Evolutionary conservation across 805 yeast species (phyloP), one percentile per base, ranked within the genome.

Genomic region (Tetrapisispora nanseiensis): DNA sequence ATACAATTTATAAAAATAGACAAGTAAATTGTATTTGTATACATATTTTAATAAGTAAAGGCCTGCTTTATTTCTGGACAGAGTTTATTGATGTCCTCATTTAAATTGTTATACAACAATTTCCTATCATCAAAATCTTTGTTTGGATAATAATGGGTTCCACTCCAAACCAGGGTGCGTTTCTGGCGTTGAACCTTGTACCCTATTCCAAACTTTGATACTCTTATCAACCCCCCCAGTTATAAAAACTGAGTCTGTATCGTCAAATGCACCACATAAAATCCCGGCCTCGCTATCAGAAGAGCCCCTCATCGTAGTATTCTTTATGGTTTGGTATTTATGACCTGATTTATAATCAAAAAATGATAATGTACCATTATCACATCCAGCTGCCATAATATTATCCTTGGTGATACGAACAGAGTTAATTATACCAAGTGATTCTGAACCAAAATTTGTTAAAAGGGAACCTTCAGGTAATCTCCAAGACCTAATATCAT

Each of bases 171-270:
- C 62, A 10, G 64, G 63, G 35, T 54, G 43, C 2, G 51, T 33
- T 7, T 47, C 51, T 15, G 51, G 51, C 1, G 66, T 61, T 0
- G 69, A 66, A 4, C 44, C 48, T 2, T 56, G 51, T 23, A 62
- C 68, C 46, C 74, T 75, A 39, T 67, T 72, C 90, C 92, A 86
- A 1, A 85, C 67, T 57, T 82, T 84, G 31, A 86, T 75, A 57
- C 84, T 78, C 57, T 89, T 89, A 62, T 90, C 97, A n/a, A 85
- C 78, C 52, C 85, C 95, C 38, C 95, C 86, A 1, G 95, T 85
- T 18, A 92, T 72, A 44, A 92, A 63, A 37, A 95, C 72, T 51
- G 78, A 62, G 0, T 97, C 96, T 45, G 86, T 78, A 57, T 70
- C 66, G 59, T 92, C 97, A 59, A 86, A 86, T 2, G 76, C 57